Base-by-base conservation (phyloP, 2,329 filamentous ascomycete species). In the Fusarium sacchari region DNA sequence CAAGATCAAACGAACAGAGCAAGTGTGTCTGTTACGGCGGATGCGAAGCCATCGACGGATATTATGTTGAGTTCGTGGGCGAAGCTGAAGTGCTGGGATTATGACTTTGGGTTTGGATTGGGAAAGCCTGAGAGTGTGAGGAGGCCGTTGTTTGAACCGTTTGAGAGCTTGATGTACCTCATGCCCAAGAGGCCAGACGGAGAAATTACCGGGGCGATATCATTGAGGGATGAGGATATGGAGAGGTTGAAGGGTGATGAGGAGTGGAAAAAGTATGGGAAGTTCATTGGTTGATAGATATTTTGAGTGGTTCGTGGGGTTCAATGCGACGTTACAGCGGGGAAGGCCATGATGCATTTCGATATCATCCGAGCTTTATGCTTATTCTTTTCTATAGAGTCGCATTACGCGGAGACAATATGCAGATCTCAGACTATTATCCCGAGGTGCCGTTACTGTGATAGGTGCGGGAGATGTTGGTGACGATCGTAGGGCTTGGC, bases 61-160 rank as follows among this genome's bases (percentile, higher is more conserved):
- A 78, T 90, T 7, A 85, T 86, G 81, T 67, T 90, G 11, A 89
- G 86, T 64, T 90, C 87, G 2, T 90, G 88, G 88, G 83, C 83
- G 1, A 86, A 86, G 58, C 76, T 87, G 6, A 78, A 83, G 8
- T 81, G 79, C 22, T 86, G 86, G 69, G 78, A 82, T 0, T 78
- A 85, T 11, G 85, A 88, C 49, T 90, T 90, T 62, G 80, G 81
- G 0, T 70, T 84, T 4, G 84, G 83, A 0, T 70, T 89, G 6
- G 87, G 87, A 0, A 80, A 71, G 24, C 85, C 88, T 0, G 83
- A 83, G 61, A 81, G 80, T 1, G 87, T 89, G 28, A 79, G 87
- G 1, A 79, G 88, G 53, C 88, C 88, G 7, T 65, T 74, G 2
- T 88, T 89, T 63, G 74, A 76, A 1, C 82, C 84, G 0, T 71